These are phyloP conservation scores for Salvia sclarea DNA, from an alignment of 305 asterid species.

Conservation along the genomic window DNA sequence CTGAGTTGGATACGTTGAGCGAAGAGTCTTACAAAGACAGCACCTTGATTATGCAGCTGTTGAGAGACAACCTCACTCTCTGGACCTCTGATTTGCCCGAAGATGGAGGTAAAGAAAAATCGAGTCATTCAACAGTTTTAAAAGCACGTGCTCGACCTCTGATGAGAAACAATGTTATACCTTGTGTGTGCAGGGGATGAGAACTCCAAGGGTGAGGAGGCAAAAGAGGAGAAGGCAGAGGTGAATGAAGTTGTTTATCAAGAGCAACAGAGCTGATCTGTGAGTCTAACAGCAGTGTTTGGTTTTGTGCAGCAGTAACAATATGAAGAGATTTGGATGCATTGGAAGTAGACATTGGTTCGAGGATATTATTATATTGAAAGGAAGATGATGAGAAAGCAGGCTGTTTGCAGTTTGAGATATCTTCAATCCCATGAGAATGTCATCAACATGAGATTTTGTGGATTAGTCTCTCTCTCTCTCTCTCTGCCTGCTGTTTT, in stretches of 20 bases:
- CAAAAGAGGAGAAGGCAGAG: slow-evolving; percentile 42
- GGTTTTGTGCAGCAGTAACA: slow-evolving; percentile 28
- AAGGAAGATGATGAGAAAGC: background rate
- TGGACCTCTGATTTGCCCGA: slow-evolving; percentile 88
- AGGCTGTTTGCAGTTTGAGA: slow-evolving; percentile 27
- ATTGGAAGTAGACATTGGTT: slow-evolving; percentile 12
- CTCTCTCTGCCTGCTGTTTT: background rate
- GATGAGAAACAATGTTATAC: background rate
- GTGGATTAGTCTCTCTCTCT: background rate
- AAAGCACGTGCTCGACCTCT: background rate
- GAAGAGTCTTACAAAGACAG: slow-evolving; percentile 83
- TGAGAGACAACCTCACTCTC: slow-evolving; percentile 80
- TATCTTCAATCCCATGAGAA: background rate
- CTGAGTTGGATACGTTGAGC: slow-evolving; percentile 68
- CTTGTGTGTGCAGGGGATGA: slow-evolving; percentile 40
- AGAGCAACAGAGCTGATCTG: background rate
- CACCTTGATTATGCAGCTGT: slow-evolving; percentile 77
- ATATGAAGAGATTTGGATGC: background rate
- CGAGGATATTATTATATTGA: slow-evolving; percentile 13
- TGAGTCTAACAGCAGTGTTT: background rate
- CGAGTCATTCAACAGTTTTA: background rate
- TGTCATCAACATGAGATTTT: slow-evolving; percentile 18
- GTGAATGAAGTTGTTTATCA: slow-evolving; percentile 27
- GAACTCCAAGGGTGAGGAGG: slow-evolving; percentile 38
- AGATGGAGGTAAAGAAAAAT: slow-evolving; percentile 43